Evolutionary conservation across 345 rosid species (phyloP).

Genomic region (Crucihimalaya himalaica): DNA sequence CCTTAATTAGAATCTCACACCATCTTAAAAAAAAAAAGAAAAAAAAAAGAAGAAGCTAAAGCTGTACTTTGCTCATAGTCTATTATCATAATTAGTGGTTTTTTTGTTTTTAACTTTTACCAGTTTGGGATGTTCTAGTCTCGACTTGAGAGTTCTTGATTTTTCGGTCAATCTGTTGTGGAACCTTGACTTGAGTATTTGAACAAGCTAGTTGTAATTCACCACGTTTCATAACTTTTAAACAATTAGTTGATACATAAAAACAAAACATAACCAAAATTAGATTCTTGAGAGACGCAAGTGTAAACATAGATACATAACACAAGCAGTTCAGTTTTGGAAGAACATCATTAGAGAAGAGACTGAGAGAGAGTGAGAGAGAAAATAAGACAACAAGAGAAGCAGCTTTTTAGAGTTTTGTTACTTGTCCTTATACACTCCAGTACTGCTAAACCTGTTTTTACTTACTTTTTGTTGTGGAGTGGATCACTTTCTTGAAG

Average conservation of each 20-base stretch:
- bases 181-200: too few species aligned
- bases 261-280: neutral
- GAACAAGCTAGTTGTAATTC: too few species aligned
- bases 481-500: conserved; percentile 46
- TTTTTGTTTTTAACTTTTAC: neutral
- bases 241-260: neutral
- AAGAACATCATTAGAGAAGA: conserved; percentile 13
- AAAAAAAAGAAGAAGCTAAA: neutral
- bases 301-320: conserved; percentile 29
- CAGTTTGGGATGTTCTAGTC: neutral
- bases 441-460: conserved; percentile 21
- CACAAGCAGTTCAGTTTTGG: conserved; percentile 24
- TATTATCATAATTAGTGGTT: neutral
- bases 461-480: neutral
- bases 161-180: too few species aligned
- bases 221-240: neutral
- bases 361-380: conserved; percentile 12
- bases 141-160: neutral
- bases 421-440: conserved; percentile 32
- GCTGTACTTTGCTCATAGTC: neutral
- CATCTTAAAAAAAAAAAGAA: neutral
- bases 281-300: conserved; percentile 21
- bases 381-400: conserved; percentile 39
- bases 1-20: neutral
- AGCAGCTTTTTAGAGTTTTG: conserved; percentile 31